Evolutionary conservation across 257 asterid genomes (phyloP).

Genomic region (Salvia hispanica): DNA sequence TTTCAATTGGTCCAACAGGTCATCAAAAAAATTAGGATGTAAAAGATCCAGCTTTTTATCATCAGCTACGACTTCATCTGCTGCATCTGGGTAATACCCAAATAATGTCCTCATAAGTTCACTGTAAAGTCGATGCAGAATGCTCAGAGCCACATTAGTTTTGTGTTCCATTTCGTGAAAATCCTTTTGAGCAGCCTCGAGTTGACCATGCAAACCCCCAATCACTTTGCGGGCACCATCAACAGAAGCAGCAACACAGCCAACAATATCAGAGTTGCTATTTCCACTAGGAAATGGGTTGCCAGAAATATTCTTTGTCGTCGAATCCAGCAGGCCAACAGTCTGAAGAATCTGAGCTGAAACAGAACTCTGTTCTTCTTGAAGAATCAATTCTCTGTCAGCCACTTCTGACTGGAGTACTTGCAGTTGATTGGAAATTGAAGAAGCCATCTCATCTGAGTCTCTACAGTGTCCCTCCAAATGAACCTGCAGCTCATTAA

Average conservation of each 20-base stretch:
- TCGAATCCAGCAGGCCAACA: conserved; percentile 56
- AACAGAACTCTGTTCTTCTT: conserved; percentile 63
- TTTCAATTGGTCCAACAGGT: conserved; percentile 59
- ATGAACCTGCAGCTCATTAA: conserved; percentile 54
- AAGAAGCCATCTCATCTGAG: conserved; percentile 55
- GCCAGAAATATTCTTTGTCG: conserved; percentile 39
- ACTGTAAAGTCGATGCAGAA: conserved; percentile 49
- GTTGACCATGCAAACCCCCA: conserved; percentile 57
- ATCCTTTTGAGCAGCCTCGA: conserved; percentile 53
- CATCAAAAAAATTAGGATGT: conserved; percentile 47
- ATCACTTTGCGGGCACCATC: conserved; percentile 59
- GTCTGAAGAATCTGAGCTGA: conserved; percentile 55
- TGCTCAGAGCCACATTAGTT: conserved; percentile 44
- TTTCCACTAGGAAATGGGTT: conserved; percentile 36
- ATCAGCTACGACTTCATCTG: conserved; percentile 37
- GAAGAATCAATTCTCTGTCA: conserved; percentile 52
- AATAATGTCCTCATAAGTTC: conserved; percentile 46
- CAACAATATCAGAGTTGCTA: conserved; percentile 43
- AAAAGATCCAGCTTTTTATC: conserved; percentile 48
- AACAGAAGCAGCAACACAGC: conserved; percentile 58
- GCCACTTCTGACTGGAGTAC: conserved; percentile 56
- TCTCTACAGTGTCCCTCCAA: conserved; percentile 56
- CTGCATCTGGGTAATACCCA: conserved; percentile 44
- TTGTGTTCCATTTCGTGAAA: conserved; percentile 47
- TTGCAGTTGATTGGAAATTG: conserved; percentile 59